Base-by-base conservation (phyloP, 2,329 filamentous ascomycete species). In the Pyrenophora tritici-repentis region DNA sequence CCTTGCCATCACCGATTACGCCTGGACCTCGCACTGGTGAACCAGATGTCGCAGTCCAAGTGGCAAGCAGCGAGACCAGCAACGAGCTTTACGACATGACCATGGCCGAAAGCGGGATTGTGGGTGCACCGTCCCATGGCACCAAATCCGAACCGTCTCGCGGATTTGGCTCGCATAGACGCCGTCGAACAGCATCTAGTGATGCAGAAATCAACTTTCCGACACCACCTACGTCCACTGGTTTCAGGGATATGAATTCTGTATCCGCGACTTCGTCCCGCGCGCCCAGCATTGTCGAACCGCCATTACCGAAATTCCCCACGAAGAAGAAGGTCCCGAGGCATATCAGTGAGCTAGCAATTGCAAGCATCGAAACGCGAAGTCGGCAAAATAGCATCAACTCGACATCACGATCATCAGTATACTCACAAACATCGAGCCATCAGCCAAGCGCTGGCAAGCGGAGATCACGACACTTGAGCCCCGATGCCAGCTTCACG, bases 1-100 rank as follows among this genome's bases (percentile, higher is more conserved):
- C 63, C 26, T 55, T 73, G 1, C 70, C 72, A 10, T 73, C 71
- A 1, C 72, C 72, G 0, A 50, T 72, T n/a, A 74, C 72, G 1
- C 72, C 72, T 4, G 65, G 67, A 9, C 58, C 62, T 20, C 63
- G 64, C 14, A 42, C 56, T 4, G 64, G 60, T 6, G 68, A 71
- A 26, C 48, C 44, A 12, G 69, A 68, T 22, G 53, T 73, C 8
- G 47, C 58, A 9, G 70, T 74, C 26, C 73, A 72, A 48, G 71
- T 74, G 10, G 72, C 70, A 6, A 65, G 60, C 44, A 75, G 72
- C 47, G 71, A 73, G 17, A 65, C 58, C 9, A 65, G 63, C 44
- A 67, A 67, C 22, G 69, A 72, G 6, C 45, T 48, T 26, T 70
- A 73, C 7, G 70, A 72, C 9, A 50, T 67, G 12, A 35, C 56